phyloP scores from a whole-genome alignment of 2,329 filamentous ascomycete species.

The Fusarium sp. region DNA sequence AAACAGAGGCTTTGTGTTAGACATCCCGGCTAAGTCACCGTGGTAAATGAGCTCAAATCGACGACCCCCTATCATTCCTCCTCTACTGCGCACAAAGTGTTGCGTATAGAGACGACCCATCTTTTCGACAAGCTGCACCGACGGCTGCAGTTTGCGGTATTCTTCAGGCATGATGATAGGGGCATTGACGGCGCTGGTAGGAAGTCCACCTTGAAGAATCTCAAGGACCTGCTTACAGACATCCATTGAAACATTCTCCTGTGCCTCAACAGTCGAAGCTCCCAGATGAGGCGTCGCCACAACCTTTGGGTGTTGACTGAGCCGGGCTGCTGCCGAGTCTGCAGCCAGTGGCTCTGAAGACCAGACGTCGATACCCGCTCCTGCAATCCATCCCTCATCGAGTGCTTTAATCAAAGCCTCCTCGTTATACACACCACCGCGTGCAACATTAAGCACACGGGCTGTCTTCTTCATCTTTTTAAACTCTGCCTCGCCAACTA shows the following conservation, averaged over 20 bases:
- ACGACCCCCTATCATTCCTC: slow-evolving; percentile 67
- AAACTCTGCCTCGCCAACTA: slow-evolving; percentile 76
- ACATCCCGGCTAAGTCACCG: slow-evolving; percentile 76
- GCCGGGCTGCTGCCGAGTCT: slow-evolving; percentile 67
- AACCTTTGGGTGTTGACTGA: slow-evolving; percentile 77
- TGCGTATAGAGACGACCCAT: slow-evolving; percentile 85
- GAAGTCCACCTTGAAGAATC: slow-evolving; percentile 78
- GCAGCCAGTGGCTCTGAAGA: slow-evolving; percentile 74
- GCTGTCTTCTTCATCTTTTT: slow-evolving; percentile 78
- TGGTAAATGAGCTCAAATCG: slow-evolving; percentile 83
- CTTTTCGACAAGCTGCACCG: slow-evolving; percentile 80
- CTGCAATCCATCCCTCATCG: slow-evolving; percentile 77
- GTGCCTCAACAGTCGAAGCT: slow-evolving; percentile 83
- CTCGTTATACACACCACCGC: slow-evolving; percentile 85
- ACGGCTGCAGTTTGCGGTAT: slow-evolving; percentile 81
- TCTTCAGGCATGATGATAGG: slow-evolving; percentile 85
- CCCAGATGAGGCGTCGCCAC: slow-evolving; percentile 84
- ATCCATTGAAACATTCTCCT: slow-evolving; percentile 86
- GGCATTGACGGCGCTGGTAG: slow-evolving; percentile 82
- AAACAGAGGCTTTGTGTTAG: slow-evolving; percentile 82
- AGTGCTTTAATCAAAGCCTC: slow-evolving; percentile 76
- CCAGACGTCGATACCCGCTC: slow-evolving; percentile 84
- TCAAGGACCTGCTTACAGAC: slow-evolving; percentile 83
- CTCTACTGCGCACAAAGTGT: slow-evolving; percentile 66
- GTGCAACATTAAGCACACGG: slow-evolving; percentile 81